Evolutionary conservation across 768 basidiomycete genomes (phyloP), one percentile per base, ranked within the genome.

Genomic region (Sporobolomyces phaffii): DNA sequence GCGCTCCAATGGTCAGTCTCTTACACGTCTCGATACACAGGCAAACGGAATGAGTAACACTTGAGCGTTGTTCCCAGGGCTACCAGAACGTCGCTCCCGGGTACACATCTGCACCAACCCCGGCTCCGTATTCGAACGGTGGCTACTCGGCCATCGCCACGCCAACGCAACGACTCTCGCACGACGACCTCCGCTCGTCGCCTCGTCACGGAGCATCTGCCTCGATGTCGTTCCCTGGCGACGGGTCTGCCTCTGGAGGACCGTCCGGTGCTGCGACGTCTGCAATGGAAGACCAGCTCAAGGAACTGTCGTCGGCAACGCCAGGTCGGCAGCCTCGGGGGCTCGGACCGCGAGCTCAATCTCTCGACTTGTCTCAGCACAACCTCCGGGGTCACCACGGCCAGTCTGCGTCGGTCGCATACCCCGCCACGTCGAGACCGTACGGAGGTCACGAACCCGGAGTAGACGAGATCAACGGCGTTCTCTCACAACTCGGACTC

Each of bases 301-400:
- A 47, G 51, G 65, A 68, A 26, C 22, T 64, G 8, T 44, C 47
- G 13, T 28, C 50, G 41, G 18, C 56, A 9, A 33, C 38, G 48
- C 13, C n/a, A 9, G 24, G 29, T 2, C 57, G 64, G 38, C 90
- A 90, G 78, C 88, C 89, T 7, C 86, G 90, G 52, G 87, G 89
- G 6, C 79, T 91, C 68, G 86, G 86, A 68, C 90, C 90, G 73
- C 87, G 91, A 22, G 91, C 91, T 0, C 91, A 93, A 76, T 90
- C 88, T 7, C 85, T 94, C 51, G 91, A 94, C 76, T 80, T 94
- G 70, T 90, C 88, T 33, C 65, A 54, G 40, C 68, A 86, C 85
- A n/a, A 44, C 3, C 31, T 58, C 31, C 56, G 56, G 9, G 56
- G 56, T 22, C 56, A 58, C 24, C 56, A 33, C 31, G 56, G 41